phyloP scores from a whole-genome alignment of 164 flowering plant genomes.

The Vitis rotundifolia region DNA sequence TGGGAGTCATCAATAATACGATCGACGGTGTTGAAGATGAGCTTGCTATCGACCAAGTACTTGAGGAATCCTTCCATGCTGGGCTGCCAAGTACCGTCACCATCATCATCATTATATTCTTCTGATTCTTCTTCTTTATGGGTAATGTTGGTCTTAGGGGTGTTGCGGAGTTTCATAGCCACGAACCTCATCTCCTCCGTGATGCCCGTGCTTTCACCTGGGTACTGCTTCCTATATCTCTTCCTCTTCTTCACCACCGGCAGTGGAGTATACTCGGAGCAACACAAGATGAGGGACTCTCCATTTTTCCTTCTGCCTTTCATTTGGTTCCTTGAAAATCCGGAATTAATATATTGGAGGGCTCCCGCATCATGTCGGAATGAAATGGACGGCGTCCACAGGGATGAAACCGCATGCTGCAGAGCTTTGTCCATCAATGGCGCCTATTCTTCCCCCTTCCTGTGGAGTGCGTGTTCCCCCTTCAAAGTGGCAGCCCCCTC shows the following conservation, averaged over 20 bases:
- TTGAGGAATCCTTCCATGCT: conserved; percentile 70
- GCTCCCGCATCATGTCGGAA: background rate
- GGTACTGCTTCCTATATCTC: conserved; percentile 75
- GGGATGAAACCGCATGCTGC: background rate
- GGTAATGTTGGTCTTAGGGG: conserved; percentile 22
- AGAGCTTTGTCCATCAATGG: background rate
- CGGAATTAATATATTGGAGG: background rate
- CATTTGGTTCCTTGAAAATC: background rate
- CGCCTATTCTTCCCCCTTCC: too few relatives aligned
- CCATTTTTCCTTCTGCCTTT: background rate
- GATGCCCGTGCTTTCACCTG: conserved; percentile 83
- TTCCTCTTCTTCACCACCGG: conserved; percentile 52
- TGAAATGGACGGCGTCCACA: background rate
- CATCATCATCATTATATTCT: conserved; percentile 16
- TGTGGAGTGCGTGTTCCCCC: too few relatives aligned
- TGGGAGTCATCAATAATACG: conserved; percentile 73
- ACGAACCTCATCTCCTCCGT: conserved; percentile 95
- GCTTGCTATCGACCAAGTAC: conserved; percentile 86
- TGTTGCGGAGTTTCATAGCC: conserved; percentile 74
- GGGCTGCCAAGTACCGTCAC: conserved; percentile 64
- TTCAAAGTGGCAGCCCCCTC: too few relatives aligned
- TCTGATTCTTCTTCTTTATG: conserved; percentile 8
- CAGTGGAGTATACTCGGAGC: conserved; percentile 19
- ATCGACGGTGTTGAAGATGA: conserved; percentile 75
- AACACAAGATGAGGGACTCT: conserved; percentile 10